phyloP scores from a whole-genome alignment of 1,284 basidiomycete species.

The Inonotus obliquus region DNA sequence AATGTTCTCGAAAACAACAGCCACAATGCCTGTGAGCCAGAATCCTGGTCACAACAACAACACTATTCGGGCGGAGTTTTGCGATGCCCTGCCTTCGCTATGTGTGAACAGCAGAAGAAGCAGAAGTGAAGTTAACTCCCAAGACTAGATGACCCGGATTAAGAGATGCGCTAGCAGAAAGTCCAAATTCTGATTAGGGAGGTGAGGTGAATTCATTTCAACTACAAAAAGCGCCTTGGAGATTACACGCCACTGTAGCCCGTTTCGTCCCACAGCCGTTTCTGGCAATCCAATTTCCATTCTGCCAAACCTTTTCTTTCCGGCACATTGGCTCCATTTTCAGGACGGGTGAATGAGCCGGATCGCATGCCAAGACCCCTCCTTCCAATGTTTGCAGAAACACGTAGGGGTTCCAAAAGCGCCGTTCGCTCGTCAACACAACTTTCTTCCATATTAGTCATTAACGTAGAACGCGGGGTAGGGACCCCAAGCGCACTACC shows the following conservation, averaged over 20 bases:
- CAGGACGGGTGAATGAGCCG: not conserved
- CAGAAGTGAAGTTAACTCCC: not conserved
- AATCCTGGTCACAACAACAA: not conserved
- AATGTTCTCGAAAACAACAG: not conserved
- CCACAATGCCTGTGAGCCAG: not conserved
- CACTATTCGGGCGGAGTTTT: not conserved
- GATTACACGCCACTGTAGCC: slow-evolving; percentile 2
- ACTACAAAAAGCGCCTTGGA: not conserved
- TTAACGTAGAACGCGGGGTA: slow-evolving; percentile 21
- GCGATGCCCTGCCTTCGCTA: not conserved
- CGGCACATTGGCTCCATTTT: not conserved
- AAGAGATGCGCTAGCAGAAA: not conserved
- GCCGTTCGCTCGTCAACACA: slow-evolving; percentile 26
- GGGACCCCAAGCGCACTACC: slow-evolving; percentile 52
- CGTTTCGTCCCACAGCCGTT: slow-evolving; percentile 18
- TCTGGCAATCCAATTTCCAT: slow-evolving; percentile 17
- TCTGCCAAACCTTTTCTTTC: not conserved
- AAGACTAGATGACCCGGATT: not conserved
- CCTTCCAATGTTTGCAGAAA: slow-evolving; percentile 38
- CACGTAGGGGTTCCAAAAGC: slow-evolving; percentile 53
- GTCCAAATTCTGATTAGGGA: too few relatives aligned
- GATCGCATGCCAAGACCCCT: slow-evolving; percentile 48
- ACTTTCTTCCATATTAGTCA: not conserved
- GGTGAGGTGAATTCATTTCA: not conserved
- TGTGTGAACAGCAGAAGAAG: not conserved